Percentiles rank a stretch among this genome's conserved stretches.
phyloP scores from a whole-genome alignment of 2,329 filamentous ascomycete genomes.

The Akanthomyces uredinophilus region DNA sequence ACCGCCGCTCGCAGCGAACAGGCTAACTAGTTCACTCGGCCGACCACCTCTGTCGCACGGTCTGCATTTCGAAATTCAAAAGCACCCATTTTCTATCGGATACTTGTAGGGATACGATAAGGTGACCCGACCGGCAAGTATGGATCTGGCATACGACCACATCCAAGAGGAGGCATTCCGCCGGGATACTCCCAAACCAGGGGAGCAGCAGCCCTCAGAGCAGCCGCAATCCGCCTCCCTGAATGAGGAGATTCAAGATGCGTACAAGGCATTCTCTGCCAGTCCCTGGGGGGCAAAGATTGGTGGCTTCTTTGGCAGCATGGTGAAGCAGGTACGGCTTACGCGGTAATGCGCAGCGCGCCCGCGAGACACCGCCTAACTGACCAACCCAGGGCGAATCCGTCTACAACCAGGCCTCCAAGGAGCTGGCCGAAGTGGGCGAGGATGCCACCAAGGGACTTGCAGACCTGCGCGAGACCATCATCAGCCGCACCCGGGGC shows the following conservation, averaged over 20 bases:
- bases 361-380: background rate
- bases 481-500: conserved; percentile 68
- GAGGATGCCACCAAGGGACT: conserved; percentile 80
- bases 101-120: background rate
- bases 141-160: conserved; percentile 98
- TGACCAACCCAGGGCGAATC: conserved; percentile 57
- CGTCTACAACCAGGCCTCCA: conserved; percentile 78
- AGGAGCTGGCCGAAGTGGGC: conserved; percentile 75
- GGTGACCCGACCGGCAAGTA: conserved; percentile 32
- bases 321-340: conserved; percentile 76
- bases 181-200: conserved; percentile 43
- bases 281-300: conserved; percentile 88
- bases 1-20: background rate
- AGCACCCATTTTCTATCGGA: background rate
- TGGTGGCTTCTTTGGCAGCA: conserved; percentile 81
- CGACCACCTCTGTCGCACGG: background rate
- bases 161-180: conserved; percentile 78
- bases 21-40: background rate
- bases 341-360: background rate
- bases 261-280: conserved; percentile 86
- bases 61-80: background rate
- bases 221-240: conserved; percentile 52
- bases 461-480: conserved; percentile 59
- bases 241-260: conserved; percentile 87
- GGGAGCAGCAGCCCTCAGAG: conserved; percentile 34